Evolutionary conservation across 805 yeast species (phyloP), one percentile per base, ranked within the genome.

Genomic region (Zygotorulaspora sp.): DNA sequence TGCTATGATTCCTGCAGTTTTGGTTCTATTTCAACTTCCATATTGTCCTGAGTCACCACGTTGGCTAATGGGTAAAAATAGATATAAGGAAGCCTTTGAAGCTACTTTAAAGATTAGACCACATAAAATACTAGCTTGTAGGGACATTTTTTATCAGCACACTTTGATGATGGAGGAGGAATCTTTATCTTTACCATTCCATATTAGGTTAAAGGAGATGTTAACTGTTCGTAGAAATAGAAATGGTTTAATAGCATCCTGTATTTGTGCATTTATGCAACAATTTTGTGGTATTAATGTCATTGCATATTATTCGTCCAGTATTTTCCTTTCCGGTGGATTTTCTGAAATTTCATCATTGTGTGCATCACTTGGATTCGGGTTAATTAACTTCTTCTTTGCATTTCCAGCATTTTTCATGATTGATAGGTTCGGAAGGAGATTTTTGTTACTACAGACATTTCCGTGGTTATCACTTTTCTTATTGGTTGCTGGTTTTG

Each of bases 231-330:
- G 92, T 61, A 77, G 96, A 68, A 84, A 83, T 61, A 75, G 95
- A 63, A 82, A 86, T 56, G 94, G 92, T 36, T 77, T 85, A 6
- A 50, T 81, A 40, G 95, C 85, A 38, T 77, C 94, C 3, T 81
- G 82, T 74, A 72, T 85, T 47, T 86, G 80, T 43, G 86, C 87
- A 78, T 83, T 85, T 56, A 81, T 82, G 86, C 95, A 86, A 66
- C 95, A 86, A 60, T 83, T 85, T 66, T 86, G 95, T 64, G 95
- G 95, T 50, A 77, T 86, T 59, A 86, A 86, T 55, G 90, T 85
- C 36, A 84, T 86, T 62, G 90, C 94, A 13, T 83, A 84, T 63
- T 86, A 83, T 62, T 82, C 90, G 1, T 80, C 92, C 0, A 70
- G 83, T 7, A 85, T 86, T 41, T 86, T 86, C 63, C 61, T 71